These are phyloP conservation scores for Ceratocystis diversiconidia DNA, from an alignment of 2,329 filamentous ascomycete species.

Conservation along the genomic window DNA sequence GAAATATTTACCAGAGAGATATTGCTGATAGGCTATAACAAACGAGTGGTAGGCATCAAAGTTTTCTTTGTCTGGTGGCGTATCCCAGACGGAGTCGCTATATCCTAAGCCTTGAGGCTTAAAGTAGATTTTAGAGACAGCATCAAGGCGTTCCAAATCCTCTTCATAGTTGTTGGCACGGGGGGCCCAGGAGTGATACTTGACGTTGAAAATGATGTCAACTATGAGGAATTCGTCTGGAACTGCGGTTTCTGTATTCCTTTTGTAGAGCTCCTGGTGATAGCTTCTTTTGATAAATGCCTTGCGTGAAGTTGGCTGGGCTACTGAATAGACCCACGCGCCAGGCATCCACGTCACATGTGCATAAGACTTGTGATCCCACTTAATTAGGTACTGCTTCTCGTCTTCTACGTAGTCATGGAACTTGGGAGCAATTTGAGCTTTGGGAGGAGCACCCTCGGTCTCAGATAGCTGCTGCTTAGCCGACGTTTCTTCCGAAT, in stretches of 20 bases:
- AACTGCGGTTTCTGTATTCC: slow-evolving; percentile 63
- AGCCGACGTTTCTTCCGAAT: slow-evolving; percentile 18
- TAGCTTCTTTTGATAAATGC: slow-evolving; percentile 61
- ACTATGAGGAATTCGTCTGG: slow-evolving; percentile 73
- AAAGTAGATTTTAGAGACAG: slow-evolving; percentile 61
- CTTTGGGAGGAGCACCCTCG: neutral
- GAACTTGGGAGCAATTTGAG: neutral
- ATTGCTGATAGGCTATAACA: slow-evolving; percentile 70
- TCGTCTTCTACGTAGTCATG: slow-evolving; percentile 45
- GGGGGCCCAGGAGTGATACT: slow-evolving; percentile 29
- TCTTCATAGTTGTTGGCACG: slow-evolving; percentile 38
- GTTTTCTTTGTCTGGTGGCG: slow-evolving; percentile 53
- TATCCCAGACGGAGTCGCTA: slow-evolving; percentile 82
- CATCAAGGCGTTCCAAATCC: slow-evolving; percentile 55
- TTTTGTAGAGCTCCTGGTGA: slow-evolving; percentile 44
- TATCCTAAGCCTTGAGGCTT: slow-evolving; percentile 91
- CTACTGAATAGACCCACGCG: slow-evolving; percentile 70
- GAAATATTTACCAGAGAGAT: slow-evolving; percentile 65
- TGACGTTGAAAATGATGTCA: slow-evolving; percentile 78
- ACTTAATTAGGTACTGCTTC: slow-evolving; percentile 90
- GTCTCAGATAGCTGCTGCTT: neutral
- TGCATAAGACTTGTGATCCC: slow-evolving; percentile 66
- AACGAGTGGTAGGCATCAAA: slow-evolving; percentile 64
- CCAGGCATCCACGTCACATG: slow-evolving; percentile 79
- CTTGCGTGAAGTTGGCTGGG: slow-evolving; percentile 47